phyloP scores from a whole-genome alignment of 441 rosid species.

The Populus hybrid region DNA sequence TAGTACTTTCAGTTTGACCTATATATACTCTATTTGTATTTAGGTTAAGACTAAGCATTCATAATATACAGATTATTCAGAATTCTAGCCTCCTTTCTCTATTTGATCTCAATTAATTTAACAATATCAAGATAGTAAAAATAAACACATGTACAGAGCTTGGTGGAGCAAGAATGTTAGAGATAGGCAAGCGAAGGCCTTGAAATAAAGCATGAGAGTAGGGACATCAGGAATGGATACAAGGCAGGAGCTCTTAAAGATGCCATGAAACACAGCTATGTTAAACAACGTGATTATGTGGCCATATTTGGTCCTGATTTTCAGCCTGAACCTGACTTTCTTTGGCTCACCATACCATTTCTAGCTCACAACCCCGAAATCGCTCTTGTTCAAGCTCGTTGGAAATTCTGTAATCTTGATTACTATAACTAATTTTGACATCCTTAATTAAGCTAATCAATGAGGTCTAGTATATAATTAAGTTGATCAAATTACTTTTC shows the following conservation, averaged over 20 bases:
- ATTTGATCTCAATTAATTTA: too few species aligned
- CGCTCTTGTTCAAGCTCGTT: conserved; percentile 68
- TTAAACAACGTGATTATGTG: conserved; percentile 39
- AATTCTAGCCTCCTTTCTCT: too few species aligned
- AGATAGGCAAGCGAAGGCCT: conserved; percentile 39
- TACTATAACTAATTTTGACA: too few species aligned
- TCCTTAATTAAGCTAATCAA: too few species aligned
- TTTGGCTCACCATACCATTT: conserved; percentile 40
- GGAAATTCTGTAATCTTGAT: conserved; percentile 47
- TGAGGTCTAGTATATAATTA: background rate
- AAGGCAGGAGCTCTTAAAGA: conserved; percentile 50
- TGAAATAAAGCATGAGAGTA: conserved; percentile 42
- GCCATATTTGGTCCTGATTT: conserved; percentile 54
- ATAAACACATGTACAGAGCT: conserved; percentile 11
- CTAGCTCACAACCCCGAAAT: conserved; percentile 69
- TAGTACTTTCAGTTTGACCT: too few species aligned
- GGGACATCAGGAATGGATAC: conserved; percentile 42
- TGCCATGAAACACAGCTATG: conserved; percentile 39
- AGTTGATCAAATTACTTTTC: background rate
- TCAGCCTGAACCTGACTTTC: conserved; percentile 48
- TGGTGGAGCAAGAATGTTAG: conserved; percentile 21
- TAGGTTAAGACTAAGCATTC: too few species aligned
- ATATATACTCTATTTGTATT: too few species aligned
- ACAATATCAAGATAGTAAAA: too few species aligned
- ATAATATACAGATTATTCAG: too few species aligned